These are phyloP conservation scores for Vanrija humicola DNA, from an alignment of 1,284 basidiomycete genomes.

Conservation along the genomic window DNA sequence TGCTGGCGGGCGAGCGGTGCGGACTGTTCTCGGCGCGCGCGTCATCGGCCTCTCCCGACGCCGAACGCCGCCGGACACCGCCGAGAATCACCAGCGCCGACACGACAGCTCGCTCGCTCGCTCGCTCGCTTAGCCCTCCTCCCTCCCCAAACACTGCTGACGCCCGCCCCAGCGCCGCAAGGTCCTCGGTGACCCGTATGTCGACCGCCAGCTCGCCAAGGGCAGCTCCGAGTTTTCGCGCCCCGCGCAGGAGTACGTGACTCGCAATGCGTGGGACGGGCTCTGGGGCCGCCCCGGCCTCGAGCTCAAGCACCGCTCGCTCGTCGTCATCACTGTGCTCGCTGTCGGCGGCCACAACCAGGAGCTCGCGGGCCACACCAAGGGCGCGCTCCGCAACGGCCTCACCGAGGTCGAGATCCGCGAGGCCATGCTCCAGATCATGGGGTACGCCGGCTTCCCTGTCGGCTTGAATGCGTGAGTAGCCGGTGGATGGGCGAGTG, in stretches of 20 bases:
- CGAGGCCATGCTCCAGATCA: conserved; percentile 17
- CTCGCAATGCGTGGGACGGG: conserved; percentile 15
- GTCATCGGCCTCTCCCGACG: neutral
- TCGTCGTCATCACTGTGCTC: conserved; percentile 20
- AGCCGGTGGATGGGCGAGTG: neutral
- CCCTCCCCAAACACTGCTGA: neutral
- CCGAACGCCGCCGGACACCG: neutral
- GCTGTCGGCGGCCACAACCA: conserved; percentile 16
- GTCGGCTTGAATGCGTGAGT: conserved; percentile 21
- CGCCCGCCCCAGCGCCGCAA: conserved; percentile 9
- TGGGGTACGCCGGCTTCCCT: conserved; percentile 20
- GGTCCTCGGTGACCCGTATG: conserved; percentile 20
- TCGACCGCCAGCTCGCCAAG: conserved; percentile 15
- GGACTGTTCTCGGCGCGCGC: too few species aligned
- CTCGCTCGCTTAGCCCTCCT: too few species aligned
- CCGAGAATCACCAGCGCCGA: neutral
- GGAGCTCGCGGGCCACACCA: conserved; percentile 17
- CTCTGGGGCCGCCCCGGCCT: conserved; percentile 19
- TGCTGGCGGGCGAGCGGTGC: neutral
- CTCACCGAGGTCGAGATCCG: conserved; percentile 20
- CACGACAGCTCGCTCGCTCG: neutral
- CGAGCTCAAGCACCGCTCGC: conserved; percentile 22
- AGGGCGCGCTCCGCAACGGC: conserved; percentile 19
- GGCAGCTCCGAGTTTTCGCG: conserved; percentile 20
- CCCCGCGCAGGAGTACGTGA: conserved; percentile 23